Base-by-base conservation (phyloP, 805 yeast genomes). In the Kluyveromyces wickerhamii region DNA sequence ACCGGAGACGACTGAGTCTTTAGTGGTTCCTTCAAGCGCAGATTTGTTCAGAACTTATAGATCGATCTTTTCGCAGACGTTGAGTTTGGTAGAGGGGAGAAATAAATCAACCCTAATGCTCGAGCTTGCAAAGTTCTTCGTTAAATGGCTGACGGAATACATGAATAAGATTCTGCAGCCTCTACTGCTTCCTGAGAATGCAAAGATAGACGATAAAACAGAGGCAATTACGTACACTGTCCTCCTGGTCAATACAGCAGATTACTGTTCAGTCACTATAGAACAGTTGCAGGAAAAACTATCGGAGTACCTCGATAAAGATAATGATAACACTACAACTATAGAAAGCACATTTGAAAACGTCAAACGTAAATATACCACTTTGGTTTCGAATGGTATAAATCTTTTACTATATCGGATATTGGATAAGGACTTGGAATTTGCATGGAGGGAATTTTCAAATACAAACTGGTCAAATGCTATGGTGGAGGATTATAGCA, bases 1-100 rank as follows among this genome's bases (percentile, higher is more conserved):
- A 38, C 72, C 76, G 32, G 60, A 65, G 13, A 64, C 65, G 34
- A 67, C 69, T 22, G 71, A 68, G 25, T 72, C 80, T 4, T 73
- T 79, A 48, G 88, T 92, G 11, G 66, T 92, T 7, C 84, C 80
- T 24, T 83, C 95, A 0, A 82, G 95, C 8, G 85, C 94, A 1
- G 96, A 89, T 45, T 59, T 92, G 21, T 88, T 92, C 57, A 72
- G 86, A 48, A 61, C 73, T 2, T 88, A 84, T 53, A 73, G 94
- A 40, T 78, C 78, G 32, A 62, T 82, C 7, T 58, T 92, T 23
- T 66, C 77, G 15, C 95, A 85, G 51, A 67, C 87, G 7, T 59
- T 82, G 11, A 75, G 71, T 39, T 55, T 82, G 15, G 52, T 65
- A 7, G 69, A 67, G 1, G 68, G 70, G 4, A 56, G 57, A 3